phyloP scores from a whole-genome alignment of 225 moss, liverwort and hornwort species.

The Bryoerythrophyllum caledonicum region DNA sequence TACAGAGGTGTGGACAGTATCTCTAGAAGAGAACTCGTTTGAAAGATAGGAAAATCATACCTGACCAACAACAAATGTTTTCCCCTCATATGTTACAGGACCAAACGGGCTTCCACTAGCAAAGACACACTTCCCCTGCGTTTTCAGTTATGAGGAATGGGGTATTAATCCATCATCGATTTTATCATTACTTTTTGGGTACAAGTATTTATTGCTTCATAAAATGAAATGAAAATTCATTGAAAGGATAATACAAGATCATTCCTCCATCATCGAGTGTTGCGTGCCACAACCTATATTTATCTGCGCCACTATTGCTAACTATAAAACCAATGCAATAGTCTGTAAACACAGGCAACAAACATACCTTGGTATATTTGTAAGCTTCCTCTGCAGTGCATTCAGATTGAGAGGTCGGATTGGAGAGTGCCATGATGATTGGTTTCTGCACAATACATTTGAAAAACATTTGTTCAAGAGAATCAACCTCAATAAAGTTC shows the following conservation, averaged over 20 bases:
- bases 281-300: background rate
- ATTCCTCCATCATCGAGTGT: background rate
- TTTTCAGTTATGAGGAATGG: slow-evolving; percentile 14
- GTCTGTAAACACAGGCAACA: background rate
- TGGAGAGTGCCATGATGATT: slow-evolving; percentile 89
- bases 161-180: background rate
- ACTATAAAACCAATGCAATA: background rate
- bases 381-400: slow-evolving; percentile 97
- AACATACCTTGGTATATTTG: slow-evolving; percentile 62
- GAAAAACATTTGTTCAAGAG: background rate
- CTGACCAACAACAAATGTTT: slow-evolving; percentile 74
- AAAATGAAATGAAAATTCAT: too few relatives aligned
- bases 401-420: slow-evolving; percentile 87
- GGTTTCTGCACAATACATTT: slow-evolving; percentile 61
- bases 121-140: slow-evolving; percentile 86
- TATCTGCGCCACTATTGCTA: background rate
- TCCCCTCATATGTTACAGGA: slow-evolving; percentile 68
- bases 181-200: background rate
- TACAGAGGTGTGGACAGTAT: background rate
- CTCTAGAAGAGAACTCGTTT: background rate
- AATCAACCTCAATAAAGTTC: slow-evolving; percentile 2
- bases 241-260: too few relatives aligned
- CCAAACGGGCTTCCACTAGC: slow-evolving; percentile 92
- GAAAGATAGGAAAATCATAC: slow-evolving; percentile 32
- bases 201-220: too few relatives aligned